Conservation (phyloP, 441 rosid genomes). For the Brassica hybrid region DNA sequence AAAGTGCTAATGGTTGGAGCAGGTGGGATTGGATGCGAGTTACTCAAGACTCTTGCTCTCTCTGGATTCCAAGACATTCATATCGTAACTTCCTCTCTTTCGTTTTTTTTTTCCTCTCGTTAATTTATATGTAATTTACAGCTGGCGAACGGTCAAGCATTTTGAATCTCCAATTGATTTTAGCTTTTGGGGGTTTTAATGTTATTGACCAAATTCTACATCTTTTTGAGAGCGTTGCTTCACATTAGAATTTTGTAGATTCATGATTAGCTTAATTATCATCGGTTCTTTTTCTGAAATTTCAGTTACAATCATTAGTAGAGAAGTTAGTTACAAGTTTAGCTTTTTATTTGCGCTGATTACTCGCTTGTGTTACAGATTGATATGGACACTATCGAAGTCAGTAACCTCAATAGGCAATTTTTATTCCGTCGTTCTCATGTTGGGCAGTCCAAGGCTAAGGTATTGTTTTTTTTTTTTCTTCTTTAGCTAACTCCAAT, state of each 20-base stretch:
- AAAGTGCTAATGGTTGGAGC: conserved; percentile 99
- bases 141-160: not conserved
- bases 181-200: not conserved
- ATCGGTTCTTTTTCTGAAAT: not conserved
- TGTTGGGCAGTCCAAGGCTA: conserved; percentile 98
- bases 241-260: not conserved
- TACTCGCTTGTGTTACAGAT: conserved; percentile 59
- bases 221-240: conserved; percentile 3
- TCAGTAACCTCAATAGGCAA: conserved; percentile 96
- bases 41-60: conserved; percentile 93
- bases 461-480: too few relatives aligned
- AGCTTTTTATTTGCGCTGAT: conserved; percentile 8
- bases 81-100: conserved; percentile 51
- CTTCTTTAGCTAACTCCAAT: too few relatives aligned
- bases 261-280: not conserved
- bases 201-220: not conserved
- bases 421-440: conserved; percentile 90
- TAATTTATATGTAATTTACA: not conserved
- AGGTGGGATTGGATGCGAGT: conserved; percentile 98
- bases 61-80: conserved; percentile 91
- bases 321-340: not conserved
- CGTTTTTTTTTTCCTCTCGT: not conserved
- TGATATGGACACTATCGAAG: conserved; percentile 99
- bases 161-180: not conserved
- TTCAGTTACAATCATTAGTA: not conserved